A percentile compares a stretch with the other conserved stretches of the same genome.
phyloP scores from a whole-genome alignment of 768 basidiomycete species.

The Butyriboletus loyo region DNA sequence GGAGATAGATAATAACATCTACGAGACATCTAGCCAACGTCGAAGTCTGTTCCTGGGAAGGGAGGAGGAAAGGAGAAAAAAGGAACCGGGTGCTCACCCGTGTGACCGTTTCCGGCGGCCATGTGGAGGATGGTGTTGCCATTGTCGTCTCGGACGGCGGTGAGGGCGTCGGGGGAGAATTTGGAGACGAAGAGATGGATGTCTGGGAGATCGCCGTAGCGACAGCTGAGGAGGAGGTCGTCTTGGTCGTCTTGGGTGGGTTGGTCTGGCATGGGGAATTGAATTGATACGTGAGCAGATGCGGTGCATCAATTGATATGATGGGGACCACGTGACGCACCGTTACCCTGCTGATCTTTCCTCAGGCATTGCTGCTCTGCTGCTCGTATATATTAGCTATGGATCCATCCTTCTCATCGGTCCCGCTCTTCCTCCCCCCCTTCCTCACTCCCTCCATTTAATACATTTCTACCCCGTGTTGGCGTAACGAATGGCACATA shows the following conservation, averaged over 20 bases:
- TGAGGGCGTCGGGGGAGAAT: constrained; percentile 51
- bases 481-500: constrained; percentile 52
- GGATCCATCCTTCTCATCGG: neutral
- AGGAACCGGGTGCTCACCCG: constrained; percentile 47
- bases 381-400: neutral
- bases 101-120: constrained; percentile 85
- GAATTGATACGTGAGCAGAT: too few relatives aligned
- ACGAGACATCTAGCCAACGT: constrained; percentile 39
- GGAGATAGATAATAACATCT: constrained; percentile 77
- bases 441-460: neutral
- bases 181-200: constrained; percentile 60
- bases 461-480: neutral
- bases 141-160: constrained; percentile 62
- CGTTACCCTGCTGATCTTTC: neutral
- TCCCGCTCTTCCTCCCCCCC: neutral
- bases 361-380: neutral
- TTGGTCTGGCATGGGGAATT: neutral
- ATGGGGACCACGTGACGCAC: neutral
- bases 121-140: constrained; percentile 84
- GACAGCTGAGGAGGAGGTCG: constrained; percentile 76
- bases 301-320: too few relatives aligned
- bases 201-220: constrained; percentile 87
- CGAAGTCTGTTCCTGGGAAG: neutral
- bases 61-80: neutral
- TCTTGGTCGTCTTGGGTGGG: constrained; percentile 55